phyloP scores from a whole-genome alignment of 768 basidiomycete species.

The Lactarius deliciosus region DNA sequence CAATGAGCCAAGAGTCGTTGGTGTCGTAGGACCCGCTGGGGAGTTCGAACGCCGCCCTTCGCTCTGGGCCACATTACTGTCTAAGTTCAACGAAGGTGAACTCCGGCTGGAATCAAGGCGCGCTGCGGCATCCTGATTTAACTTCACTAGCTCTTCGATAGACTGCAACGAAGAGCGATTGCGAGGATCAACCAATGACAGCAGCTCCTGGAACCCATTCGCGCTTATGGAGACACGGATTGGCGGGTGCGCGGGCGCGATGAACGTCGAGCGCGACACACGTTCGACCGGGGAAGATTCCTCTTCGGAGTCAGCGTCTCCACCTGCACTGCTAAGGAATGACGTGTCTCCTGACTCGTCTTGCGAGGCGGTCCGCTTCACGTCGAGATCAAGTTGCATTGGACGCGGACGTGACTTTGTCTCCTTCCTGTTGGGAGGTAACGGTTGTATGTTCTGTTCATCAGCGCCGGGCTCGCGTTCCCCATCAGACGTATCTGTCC shows the following conservation, averaged over 20 bases:
- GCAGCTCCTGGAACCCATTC: conserved; percentile 75
- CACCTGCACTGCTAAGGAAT: conserved; percentile 32
- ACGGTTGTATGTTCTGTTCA: conserved; percentile 17
- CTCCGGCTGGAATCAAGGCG: conserved; percentile 20
- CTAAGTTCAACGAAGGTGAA: conserved; percentile 21
- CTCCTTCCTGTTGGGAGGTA: conserved; percentile 13
- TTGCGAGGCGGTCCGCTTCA: conserved; percentile 29
- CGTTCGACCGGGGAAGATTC: conserved; percentile 67
- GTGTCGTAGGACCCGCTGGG: conserved; percentile 32
- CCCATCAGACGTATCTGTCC: conserved; percentile 61
- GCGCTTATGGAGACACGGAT: conserved; percentile 89
- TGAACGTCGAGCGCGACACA: conserved; percentile 71
- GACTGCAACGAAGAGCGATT: conserved; percentile 39
- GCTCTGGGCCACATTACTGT: background rate
- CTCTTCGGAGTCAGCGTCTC: conserved; percentile 32
- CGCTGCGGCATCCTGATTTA: conserved; percentile 29
- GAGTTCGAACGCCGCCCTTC: conserved; percentile 29
- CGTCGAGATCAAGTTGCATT: conserved; percentile 38
- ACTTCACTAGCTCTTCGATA: conserved; percentile 48
- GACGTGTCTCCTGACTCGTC: conserved; percentile 31
- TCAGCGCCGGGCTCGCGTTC: conserved; percentile 46
- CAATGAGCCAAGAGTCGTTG: conserved; percentile 20
- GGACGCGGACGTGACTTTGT: conserved; percentile 21
- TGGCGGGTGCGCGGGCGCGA: conserved; percentile 84
- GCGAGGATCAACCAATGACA: conserved; percentile 52